Evolutionary conservation across 177 flowering plant genomes (phyloP).

Genomic region (Vitis hybrid): DNA sequence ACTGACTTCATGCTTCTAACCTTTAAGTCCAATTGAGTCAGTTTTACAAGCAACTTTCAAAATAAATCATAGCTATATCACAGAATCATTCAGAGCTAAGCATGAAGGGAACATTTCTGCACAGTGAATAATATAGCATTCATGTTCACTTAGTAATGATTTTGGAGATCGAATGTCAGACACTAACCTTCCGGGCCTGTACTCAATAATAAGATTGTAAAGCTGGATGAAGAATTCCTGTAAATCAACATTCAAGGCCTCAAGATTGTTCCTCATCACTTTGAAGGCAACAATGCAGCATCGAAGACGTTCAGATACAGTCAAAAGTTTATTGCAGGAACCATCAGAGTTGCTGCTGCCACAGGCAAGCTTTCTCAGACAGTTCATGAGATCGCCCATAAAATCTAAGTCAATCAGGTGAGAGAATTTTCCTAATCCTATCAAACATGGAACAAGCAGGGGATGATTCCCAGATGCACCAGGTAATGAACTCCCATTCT

Average conservation of each 20-base stretch:
- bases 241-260: slow-evolving; percentile 89
- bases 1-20: no score
- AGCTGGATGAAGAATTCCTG: slow-evolving; percentile 85
- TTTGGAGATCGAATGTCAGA: not conserved
- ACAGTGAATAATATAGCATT: no score
- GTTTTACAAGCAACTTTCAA: no score
- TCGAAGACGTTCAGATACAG: slow-evolving; percentile 80
- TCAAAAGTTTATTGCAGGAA: slow-evolving; percentile 37
- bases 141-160: not conserved
- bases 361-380: slow-evolving; percentile 78
- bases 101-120: no score
- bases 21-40: no score
- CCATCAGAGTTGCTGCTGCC: slow-evolving; percentile 28
- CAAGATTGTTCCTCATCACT: slow-evolving; percentile 92
- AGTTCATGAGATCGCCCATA: slow-evolving; percentile 85
- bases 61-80: no score
- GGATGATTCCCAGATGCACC: slow-evolving; percentile 52
- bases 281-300: slow-evolving; percentile 96
- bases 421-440: slow-evolving; percentile 85
- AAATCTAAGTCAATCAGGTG: slow-evolving; percentile 87
- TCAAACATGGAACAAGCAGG: slow-evolving; percentile 77
- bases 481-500: slow-evolving; percentile 14
- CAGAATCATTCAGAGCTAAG: no score
- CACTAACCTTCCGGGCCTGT: slow-evolving; percentile 84
- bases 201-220: slow-evolving; percentile 64